A percentile compares a stretch with the other conserved stretches of the same genome.
Conservation (phyloP, 169 alveolate genomes). For the Cardiosporidium cionae region DNA sequence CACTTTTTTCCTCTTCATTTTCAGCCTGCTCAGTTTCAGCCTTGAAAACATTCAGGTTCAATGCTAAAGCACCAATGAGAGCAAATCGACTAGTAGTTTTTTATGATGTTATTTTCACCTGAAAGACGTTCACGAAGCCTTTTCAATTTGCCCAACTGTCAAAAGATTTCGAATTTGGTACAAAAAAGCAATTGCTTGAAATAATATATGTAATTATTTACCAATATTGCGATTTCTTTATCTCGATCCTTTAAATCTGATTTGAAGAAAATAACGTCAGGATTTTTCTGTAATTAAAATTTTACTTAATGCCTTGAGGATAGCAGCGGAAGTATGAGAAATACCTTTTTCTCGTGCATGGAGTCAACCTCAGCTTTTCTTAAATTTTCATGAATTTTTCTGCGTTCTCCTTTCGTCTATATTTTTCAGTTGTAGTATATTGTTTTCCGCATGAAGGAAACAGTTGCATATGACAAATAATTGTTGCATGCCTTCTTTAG, state of each 20-base stretch:
- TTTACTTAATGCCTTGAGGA: not conserved
- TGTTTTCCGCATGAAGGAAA: not conserved
- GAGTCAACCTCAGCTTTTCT: not conserved
- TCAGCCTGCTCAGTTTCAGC: not conserved
- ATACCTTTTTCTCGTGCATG: not conserved
- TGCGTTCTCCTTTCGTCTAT: too few relatives aligned
- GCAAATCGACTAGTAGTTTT: not conserved
- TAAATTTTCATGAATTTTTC: not conserved
- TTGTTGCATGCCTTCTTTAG: conserved; percentile 1
- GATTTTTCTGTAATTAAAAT: not conserved
- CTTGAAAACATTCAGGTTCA: not conserved
- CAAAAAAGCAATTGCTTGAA: not conserved
- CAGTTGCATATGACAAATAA: not conserved
- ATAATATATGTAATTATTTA: too few relatives aligned
- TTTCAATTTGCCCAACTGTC: not conserved
- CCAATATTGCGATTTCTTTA: not conserved
- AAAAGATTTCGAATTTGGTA: not conserved
- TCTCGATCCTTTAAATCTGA: not conserved
- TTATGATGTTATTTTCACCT: not conserved
- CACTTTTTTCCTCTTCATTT: not conserved
- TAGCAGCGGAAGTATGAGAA: too few relatives aligned
- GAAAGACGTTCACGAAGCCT: not conserved
- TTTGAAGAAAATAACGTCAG: not conserved
- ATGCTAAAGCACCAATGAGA: not conserved
- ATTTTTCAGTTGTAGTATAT: too few relatives aligned